Percentiles rank a stretch among this genome's conserved stretches.
Conservation (phyloP, 768 basidiomycete species). For the Antrodiella citrinella region DNA sequence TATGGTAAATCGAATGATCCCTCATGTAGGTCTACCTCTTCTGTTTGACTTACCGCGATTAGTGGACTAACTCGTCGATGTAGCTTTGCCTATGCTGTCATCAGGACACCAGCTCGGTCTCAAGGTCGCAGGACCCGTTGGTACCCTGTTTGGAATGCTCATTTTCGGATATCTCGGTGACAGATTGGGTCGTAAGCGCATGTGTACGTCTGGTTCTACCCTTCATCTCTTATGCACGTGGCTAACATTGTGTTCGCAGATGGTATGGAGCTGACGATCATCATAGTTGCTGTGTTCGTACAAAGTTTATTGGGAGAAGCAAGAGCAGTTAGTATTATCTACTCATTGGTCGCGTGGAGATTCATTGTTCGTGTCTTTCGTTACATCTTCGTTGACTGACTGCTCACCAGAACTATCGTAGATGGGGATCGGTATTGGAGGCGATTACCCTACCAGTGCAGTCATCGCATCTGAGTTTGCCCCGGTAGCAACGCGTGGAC, state of each 20-base stretch:
- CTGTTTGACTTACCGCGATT: no score
- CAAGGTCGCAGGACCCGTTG: slow-evolving; percentile 72
- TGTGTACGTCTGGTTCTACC: slow-evolving; percentile 50
- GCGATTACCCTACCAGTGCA: slow-evolving; percentile 81
- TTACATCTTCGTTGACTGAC: slow-evolving; percentile 1
- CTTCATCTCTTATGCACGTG: neutral
- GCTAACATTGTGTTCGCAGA: slow-evolving; percentile 28
- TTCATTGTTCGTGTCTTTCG: slow-evolving; percentile 48
- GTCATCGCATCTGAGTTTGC: slow-evolving; percentile 90
- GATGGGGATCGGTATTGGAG: slow-evolving; percentile 82
- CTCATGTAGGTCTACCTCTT: no score
- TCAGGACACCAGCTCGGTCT: slow-evolving; percentile 57
- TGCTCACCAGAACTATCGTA: slow-evolving; percentile 14
- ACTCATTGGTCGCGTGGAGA: slow-evolving; percentile 76
- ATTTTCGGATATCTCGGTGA: slow-evolving; percentile 80
- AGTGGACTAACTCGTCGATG: no score
- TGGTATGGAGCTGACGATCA: slow-evolving; percentile 72
- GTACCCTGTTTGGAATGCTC: slow-evolving; percentile 68
- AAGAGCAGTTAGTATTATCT: slow-evolving; percentile 63
- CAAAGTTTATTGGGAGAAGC: slow-evolving; percentile 69
- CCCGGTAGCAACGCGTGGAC: slow-evolving; percentile 64
- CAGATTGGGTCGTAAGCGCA: slow-evolving; percentile 64
- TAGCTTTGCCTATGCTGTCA: slow-evolving; percentile 8
- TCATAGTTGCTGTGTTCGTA: slow-evolving; percentile 71
- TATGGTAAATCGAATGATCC: slow-evolving; percentile 37